Evolutionary conservation across 495 filamentous ascomycete species (phyloP), one percentile per base, ranked within the genome.

Genomic region (Durotheca rogersii): DNA sequence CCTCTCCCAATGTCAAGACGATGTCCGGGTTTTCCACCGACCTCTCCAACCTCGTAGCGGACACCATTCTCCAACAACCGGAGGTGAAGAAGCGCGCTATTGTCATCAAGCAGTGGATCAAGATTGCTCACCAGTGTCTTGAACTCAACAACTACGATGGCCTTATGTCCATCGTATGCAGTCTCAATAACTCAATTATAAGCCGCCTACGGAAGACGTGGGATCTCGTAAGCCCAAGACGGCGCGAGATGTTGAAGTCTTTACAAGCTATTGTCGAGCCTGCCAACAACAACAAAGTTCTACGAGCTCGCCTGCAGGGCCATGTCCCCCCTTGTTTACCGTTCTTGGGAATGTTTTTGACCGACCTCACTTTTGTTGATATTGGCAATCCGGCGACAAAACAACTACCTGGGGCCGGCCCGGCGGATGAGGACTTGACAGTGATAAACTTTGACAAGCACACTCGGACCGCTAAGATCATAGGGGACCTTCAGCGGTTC

Each of bases 401-500:
- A 54, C 79, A 82, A 43, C 71, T 86, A 4, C 79, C 81, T 6
- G 71, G 76, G 34, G 51, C 68, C 5, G 67, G 72, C 62, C 74
- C 52, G 58, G 68, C 63, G 58, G 82, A 48, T 61, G 74, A 45
- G 67, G 80, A 84, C 23, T 77, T 86, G 66, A 77, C 80, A 0
- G 88, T 96, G 12, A 91, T 99, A 78, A 99, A 99, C 70, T 99
- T 96, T 53, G 93, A 97, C 77, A 99, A 97, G 71, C 88, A 97
- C 64, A 86, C 85, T 64, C 89, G 89, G 64, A 96, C 91, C 2
- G 92, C 94, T 6, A 88, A 87, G 61, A 91, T 96, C 65, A 95
- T 99, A 63, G 89, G 89, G 47, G 91, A 97, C 57, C 79, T 97
- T 7, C 93, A 97, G 67, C 84, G 93, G 18, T 99, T 99, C 78